Conservation (phyloP, 2,329 filamentous ascomycete species). For the Pyricularia sp. region DNA sequence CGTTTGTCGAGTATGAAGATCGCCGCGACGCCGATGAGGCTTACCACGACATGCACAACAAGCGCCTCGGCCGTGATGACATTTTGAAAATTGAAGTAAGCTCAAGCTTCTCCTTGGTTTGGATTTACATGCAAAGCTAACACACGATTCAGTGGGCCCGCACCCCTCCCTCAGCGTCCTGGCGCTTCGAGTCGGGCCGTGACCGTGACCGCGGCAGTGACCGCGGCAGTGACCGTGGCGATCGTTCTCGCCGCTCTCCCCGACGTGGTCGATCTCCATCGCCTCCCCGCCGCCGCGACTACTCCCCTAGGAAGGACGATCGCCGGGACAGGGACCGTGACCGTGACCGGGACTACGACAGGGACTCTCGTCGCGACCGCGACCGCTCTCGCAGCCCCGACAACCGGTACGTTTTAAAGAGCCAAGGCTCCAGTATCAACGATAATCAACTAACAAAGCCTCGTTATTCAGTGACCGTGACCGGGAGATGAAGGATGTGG, state of each 20-base stretch:
- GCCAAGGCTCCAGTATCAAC: too few species aligned
- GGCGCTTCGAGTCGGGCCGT: slow-evolving; percentile 92
- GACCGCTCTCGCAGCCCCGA: slow-evolving; percentile 69
- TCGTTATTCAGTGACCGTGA: slow-evolving; percentile 34
- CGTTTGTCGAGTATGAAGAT: slow-evolving; percentile 98
- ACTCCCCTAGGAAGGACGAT: slow-evolving; percentile 83
- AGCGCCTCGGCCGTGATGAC: slow-evolving; percentile 92
- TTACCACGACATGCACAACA: slow-evolving; percentile 99
- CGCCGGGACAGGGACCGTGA: slow-evolving; percentile 62
- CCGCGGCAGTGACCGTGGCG: slow-evolving; percentile 15
- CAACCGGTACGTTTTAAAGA: slow-evolving; percentile 32
- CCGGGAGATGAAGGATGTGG: slow-evolving; percentile 46
- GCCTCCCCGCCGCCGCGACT: slow-evolving; percentile 72
- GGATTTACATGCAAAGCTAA: background rate
- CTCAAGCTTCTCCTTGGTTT: background rate
- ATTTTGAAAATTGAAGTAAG: slow-evolving; percentile 93
- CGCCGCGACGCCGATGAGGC: slow-evolving; percentile 97
- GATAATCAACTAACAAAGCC: background rate
- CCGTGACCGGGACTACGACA: slow-evolving; percentile 64
- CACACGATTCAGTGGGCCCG: slow-evolving; percentile 72
- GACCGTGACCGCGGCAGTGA: slow-evolving; percentile 43
- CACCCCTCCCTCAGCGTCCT: slow-evolving; percentile 93
- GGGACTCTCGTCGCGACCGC: slow-evolving; percentile 56
- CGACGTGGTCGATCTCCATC: slow-evolving; percentile 61
- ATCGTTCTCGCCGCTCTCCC: slow-evolving; percentile 42